Conservation (phyloP, 306 rosid species). For the Hylodesmum podocarpum region DNA sequence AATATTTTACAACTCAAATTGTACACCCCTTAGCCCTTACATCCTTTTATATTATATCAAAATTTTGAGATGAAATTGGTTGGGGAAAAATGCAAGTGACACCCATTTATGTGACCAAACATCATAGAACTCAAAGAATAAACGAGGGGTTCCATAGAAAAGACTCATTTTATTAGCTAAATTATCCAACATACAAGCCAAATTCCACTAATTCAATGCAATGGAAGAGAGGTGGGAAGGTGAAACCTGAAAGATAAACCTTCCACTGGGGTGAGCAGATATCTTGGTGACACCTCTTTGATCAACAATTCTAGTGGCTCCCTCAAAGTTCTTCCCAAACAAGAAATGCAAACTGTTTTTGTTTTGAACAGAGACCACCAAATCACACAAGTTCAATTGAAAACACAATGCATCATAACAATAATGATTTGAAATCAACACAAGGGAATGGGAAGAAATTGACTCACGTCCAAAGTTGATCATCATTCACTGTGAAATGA, state of each 20-base stretch:
- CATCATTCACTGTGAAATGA: conserved; percentile 37
- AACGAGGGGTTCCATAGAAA: background rate
- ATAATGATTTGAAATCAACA: background rate
- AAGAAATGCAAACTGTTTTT: conserved; percentile 72
- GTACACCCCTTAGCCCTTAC: background rate
- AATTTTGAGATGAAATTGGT: too few species aligned
- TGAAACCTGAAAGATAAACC: conserved; percentile 83
- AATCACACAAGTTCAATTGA: conserved; percentile 5
- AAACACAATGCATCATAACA: background rate
- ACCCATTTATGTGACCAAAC: too few species aligned
- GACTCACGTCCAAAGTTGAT: conserved; percentile 48
- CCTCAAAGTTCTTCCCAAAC: conserved; percentile 90
- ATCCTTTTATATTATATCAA: background rate
- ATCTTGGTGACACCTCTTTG: conserved; percentile 80
- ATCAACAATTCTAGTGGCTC: conserved; percentile 86
- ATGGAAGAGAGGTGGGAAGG: background rate
- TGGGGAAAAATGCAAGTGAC: too few species aligned
- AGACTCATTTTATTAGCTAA: background rate
- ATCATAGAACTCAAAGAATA: too few species aligned
- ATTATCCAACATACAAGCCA: too few species aligned
- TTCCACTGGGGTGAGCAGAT: conserved; percentile 66
- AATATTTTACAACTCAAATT: background rate
- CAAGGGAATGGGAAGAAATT: background rate
- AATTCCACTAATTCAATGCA: background rate
- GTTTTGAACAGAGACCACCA: background rate